A percentile compares a stretch with the other conserved stretches of the same genome.
Evolutionary conservation across 148 eudicot genomes (phyloP).

Genomic region (Dysphania ambrosioides): DNA sequence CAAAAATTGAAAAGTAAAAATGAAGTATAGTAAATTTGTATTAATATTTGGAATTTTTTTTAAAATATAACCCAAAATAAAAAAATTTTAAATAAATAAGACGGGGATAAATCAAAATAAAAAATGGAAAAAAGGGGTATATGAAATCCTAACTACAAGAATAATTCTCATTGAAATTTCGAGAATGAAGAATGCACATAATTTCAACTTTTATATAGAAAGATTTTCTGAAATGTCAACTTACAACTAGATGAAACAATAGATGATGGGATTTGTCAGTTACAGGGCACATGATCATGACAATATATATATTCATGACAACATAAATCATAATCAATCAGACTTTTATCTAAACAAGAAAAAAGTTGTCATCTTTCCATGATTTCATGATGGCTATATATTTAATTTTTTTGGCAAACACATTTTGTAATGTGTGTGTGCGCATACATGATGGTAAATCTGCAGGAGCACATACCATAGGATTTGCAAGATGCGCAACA

Average conservation of each 20-base stretch:
- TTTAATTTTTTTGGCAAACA: neutral
- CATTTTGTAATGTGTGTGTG: neutral
- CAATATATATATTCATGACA: neutral
- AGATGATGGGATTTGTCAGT: neutral
- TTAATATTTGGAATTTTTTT: too few species aligned
- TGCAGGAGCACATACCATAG: slow-evolving; percentile 51
- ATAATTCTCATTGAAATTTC: neutral
- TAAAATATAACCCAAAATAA: too few species aligned
- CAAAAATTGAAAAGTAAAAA: too few species aligned
- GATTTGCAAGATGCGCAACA: slow-evolving; percentile 44
- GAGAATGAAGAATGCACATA: neutral
- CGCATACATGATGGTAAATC: neutral
- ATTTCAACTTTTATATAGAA: neutral
- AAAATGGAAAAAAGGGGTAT: too few species aligned
- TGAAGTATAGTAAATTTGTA: too few species aligned
- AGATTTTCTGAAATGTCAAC: neutral
- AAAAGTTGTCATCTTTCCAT: neutral
- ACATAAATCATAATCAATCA: neutral
- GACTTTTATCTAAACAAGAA: slow-evolving; percentile 3
- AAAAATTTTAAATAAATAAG: too few species aligned
- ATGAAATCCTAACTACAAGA: neutral
- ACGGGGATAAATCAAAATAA: too few species aligned
- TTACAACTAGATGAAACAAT: neutral
- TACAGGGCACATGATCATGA: neutral
- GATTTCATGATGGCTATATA: neutral